phyloP scores from a whole-genome alignment of 176 grass and related monocot genomes.

The Zoysia japonica region DNA sequence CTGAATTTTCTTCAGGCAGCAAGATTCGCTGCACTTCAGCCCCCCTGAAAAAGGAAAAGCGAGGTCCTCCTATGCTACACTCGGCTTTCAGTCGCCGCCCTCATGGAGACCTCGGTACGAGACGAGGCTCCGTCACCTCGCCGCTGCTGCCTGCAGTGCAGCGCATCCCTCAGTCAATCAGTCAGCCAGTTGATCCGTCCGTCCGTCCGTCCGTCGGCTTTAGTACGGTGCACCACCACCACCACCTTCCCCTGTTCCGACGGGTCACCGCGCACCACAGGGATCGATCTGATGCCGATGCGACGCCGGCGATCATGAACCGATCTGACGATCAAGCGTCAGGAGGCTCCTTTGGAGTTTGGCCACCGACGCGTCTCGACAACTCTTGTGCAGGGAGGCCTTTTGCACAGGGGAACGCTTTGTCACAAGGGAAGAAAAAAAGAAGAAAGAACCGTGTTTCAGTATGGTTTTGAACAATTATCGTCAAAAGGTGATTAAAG shows the following conservation, averaged over 20 bases:
- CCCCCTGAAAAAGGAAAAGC: not conserved
- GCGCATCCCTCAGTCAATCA: conserved; percentile 15
- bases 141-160: not conserved
- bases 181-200: conserved; percentile 17
- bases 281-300: not conserved
- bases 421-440: no score
- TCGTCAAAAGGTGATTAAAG: conserved; percentile 3
- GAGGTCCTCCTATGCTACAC: not conserved
- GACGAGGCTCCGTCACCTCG: not conserved
- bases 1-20: not conserved
- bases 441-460: not conserved
- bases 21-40: not conserved
- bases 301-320: conserved; percentile 42
- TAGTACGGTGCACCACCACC: not conserved
- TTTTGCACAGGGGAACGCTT: no score
- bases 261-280: not conserved
- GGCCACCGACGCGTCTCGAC: conserved; percentile 19
- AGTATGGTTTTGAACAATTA: not conserved
- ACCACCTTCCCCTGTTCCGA: not conserved
- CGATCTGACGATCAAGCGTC: conserved; percentile 19
- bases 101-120: conserved; percentile 15
- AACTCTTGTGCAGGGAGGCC: not conserved
- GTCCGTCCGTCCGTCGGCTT: conserved; percentile 28
- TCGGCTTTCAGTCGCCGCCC: not conserved
- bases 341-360: not conserved